Evolutionary conservation across 768 basidiomycete genomes (phyloP).

Genomic region (Amylocystis lapponica): DNA sequence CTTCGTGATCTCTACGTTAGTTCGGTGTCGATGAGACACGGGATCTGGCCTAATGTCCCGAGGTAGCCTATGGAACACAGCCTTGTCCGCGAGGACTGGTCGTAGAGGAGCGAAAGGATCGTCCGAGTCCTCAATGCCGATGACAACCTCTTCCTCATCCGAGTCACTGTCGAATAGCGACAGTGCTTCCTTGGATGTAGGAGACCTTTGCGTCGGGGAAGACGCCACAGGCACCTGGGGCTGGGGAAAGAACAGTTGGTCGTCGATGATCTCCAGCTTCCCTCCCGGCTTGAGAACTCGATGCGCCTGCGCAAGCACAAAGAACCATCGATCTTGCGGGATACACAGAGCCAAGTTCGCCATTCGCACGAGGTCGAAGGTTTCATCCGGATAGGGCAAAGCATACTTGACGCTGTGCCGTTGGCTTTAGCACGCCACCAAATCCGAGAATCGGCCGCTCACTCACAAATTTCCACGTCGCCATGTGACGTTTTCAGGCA

Average conservation of each 20-base stretch:
- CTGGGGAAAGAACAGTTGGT: slow-evolving; percentile 56
- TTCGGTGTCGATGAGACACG: too few relatives aligned
- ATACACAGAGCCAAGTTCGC: slow-evolving; percentile 61
- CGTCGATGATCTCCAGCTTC: slow-evolving; percentile 69
- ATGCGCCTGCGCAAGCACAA: slow-evolving; percentile 50
- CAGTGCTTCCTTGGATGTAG: too few relatives aligned
- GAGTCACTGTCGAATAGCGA: too few relatives aligned
- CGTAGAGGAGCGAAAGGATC: too few relatives aligned
- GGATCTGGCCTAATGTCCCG: too few relatives aligned
- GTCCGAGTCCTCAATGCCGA: too few relatives aligned
- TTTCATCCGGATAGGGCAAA: slow-evolving; percentile 56
- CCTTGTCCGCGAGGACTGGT: too few relatives aligned
- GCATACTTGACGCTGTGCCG: slow-evolving; percentile 41
- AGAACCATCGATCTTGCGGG: slow-evolving; percentile 54
- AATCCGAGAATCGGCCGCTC: not conserved
- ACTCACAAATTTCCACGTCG: slow-evolving; percentile 67
- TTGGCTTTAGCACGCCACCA: slow-evolving; percentile 1
- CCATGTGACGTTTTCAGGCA: slow-evolving; percentile 42
- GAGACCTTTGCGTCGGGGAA: not conserved
- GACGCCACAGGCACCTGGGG: not conserved
- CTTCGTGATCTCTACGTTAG: slow-evolving; percentile 32
- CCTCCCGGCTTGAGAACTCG: slow-evolving; percentile 60
- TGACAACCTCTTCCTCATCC: too few relatives aligned
- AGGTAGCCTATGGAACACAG: too few relatives aligned
- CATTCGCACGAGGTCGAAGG: slow-evolving; percentile 72